Evolutionary conservation across 352 stramenopile species (phyloP), one percentile per base, ranked within the genome.

Genomic region (Globisporangium alternatum): DNA sequence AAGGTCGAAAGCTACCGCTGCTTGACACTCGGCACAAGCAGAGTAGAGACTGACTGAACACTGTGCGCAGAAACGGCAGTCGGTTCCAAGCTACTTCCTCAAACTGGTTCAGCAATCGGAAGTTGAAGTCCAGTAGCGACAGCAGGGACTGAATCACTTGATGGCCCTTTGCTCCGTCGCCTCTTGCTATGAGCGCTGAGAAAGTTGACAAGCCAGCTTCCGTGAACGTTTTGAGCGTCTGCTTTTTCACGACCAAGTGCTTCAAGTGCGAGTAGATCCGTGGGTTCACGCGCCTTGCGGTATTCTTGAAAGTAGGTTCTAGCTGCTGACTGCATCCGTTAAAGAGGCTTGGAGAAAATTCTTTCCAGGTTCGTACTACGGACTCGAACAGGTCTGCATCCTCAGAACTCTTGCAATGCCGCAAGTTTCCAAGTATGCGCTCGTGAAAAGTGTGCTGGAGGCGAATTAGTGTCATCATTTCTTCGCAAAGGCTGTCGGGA

Each of bases 361-460:
- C 25, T 1, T 41, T 53, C 56, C 56, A 61, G 21, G n/a, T 30
- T 6, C 8, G 10, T 9, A 52, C 56, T 2, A 61, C 22, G 5
- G 56, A 61, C 5, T 48, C 56, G 9, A 61, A 61, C 13, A 41
- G 12, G 37, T 21, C 22, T 12, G 30, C 22, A 17, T 52, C 39
- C 6, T 21, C 21, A 25, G 19, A 41, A 41, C 28, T 52, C 30
- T 33, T 52, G 56, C 56, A 61, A 31, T 61, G 30, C 22, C 51
- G 56, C 19, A 61, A 30, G 4, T 22, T 25, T 37, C 25, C 39
- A 15, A 61, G 28, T n/a, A 61, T 61, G 4, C n/a, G 21, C 56
- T 52, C 56, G 15, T 53, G 56, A 6, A 61, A 35, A 28, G 56
- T 61, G 37, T 61, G 25, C 39, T 61, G 56, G 19, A 35, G 51